A percentile compares a stretch with the other conserved stretches of the same genome.
Conservation (phyloP, 129 eudicot genomes). For the Sambucus nigra region DNA sequence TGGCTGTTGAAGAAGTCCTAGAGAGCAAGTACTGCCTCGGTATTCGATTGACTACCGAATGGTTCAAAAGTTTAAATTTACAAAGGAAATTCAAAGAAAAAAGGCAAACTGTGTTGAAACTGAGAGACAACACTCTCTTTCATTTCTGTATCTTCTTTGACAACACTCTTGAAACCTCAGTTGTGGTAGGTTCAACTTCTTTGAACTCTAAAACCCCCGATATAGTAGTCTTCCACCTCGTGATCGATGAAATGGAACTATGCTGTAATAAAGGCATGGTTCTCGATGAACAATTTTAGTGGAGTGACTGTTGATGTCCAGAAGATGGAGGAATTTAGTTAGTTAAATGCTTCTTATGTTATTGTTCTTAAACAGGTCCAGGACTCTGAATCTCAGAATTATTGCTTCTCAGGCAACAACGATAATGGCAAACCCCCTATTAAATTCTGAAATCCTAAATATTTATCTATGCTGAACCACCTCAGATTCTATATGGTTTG, state of each 20-base stretch:
- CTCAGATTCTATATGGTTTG: slow-evolving; percentile 26
- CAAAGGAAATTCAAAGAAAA: background rate
- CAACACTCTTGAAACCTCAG: slow-evolving; percentile 21
- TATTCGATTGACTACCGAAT: slow-evolving; percentile 18
- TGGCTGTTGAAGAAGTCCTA: slow-evolving; percentile 24
- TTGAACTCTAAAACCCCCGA: slow-evolving; percentile 10
- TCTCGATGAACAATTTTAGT: slow-evolving; percentile 13
- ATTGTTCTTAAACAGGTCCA: slow-evolving; percentile 28
- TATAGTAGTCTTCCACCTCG: slow-evolving; percentile 19
- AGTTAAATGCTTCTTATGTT: slow-evolving; percentile 25
- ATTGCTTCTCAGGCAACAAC: slow-evolving; percentile 19
- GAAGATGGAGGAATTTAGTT: slow-evolving; percentile 18
- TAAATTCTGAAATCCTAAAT: slow-evolving; percentile 24
- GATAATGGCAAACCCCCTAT: slow-evolving; percentile 19
- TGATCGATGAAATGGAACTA: slow-evolving; percentile 18
- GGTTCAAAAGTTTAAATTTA: slow-evolving; percentile 10
- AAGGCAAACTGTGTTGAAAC: background rate
- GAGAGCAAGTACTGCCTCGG: slow-evolving; percentile 19
- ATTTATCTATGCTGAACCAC: slow-evolving; percentile 27
- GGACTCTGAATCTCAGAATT: slow-evolving; percentile 23
- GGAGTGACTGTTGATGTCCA: slow-evolving; percentile 17
- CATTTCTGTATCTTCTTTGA: slow-evolving; percentile 24
- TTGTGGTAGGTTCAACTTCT: slow-evolving; percentile 20
- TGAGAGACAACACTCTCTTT: slow-evolving; percentile 11
- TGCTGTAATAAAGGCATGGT: slow-evolving; percentile 23